Percentiles rank a stretch among this genome's conserved stretches.
phyloP scores from a whole-genome alignment of 2,329 filamentous ascomycete genomes.

The Epichloe uncinata region DNA sequence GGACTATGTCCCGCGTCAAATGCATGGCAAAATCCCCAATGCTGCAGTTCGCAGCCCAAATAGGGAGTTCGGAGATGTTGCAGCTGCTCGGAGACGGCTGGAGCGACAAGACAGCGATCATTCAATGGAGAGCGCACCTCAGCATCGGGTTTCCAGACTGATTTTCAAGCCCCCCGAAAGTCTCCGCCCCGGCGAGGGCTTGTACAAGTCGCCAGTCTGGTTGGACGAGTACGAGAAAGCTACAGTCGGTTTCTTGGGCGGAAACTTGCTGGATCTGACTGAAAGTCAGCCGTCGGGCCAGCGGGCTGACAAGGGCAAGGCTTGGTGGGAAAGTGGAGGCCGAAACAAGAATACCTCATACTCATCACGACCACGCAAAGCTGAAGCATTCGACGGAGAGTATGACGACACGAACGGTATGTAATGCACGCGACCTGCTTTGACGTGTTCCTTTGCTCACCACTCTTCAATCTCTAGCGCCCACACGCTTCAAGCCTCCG shows the following conservation, averaged over 20 bases:
- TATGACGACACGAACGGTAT: constrained; percentile 50
- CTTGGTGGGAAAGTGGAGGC: constrained; percentile 65
- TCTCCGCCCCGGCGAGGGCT: constrained; percentile 34
- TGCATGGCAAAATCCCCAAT: constrained; percentile 9
- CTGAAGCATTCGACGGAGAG: constrained; percentile 52
- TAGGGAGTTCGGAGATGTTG: constrained; percentile 7
- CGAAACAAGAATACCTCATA: constrained; percentile 33
- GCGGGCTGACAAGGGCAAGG: constrained; percentile 34
- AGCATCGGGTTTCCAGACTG: constrained; percentile 27
- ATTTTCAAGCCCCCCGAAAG: constrained; percentile 27
- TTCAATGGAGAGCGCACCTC: constrained; percentile 17
- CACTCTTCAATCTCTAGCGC: constrained; percentile 21
- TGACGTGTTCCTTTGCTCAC: background rate
- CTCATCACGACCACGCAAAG: constrained; percentile 35
- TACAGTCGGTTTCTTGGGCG: constrained; percentile 46
- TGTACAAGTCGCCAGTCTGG: constrained; percentile 46
- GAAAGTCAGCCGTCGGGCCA: constrained; percentile 19
- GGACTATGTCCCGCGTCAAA: constrained; percentile 13
- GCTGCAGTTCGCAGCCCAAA: background rate
- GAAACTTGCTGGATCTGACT: constrained; percentile 46
- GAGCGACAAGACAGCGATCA: constrained; percentile 20
- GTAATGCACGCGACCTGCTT: constrained; percentile 8
- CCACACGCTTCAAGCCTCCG: constrained; percentile 67
- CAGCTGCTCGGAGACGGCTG: constrained; percentile 10
- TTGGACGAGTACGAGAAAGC: constrained; percentile 64